Percentiles rank a stretch among this genome's conserved stretches.
Conservation (phyloP, 192 early-diverging fungal genomes). For the Jimgerdemannia flammicorona region DNA sequence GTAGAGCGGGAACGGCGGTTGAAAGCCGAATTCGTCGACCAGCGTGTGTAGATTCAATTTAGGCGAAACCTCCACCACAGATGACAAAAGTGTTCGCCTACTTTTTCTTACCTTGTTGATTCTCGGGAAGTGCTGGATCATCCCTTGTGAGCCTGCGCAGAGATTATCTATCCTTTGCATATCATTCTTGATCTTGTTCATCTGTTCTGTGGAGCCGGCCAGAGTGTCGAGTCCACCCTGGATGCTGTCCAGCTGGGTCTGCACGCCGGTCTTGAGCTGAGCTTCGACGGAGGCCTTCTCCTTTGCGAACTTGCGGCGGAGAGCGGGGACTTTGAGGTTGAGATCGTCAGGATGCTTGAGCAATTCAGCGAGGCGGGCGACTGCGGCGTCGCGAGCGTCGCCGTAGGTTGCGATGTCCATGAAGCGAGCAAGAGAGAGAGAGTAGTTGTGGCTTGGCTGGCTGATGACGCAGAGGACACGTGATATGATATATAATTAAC, state of each 20-base stretch:
- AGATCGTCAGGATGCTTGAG: constrained; percentile 95
- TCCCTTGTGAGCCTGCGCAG: constrained; percentile 79
- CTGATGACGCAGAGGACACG: no score
- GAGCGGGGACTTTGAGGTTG: constrained; percentile 70
- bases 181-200: constrained; percentile 59
- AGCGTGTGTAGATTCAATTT: background rate
- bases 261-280: constrained; percentile 92
- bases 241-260: constrained; percentile 87
- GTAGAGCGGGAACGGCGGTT: background rate
- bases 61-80: background rate
- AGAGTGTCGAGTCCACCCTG: constrained; percentile 85
- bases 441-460: background rate
- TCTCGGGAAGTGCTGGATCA: constrained; percentile 86
- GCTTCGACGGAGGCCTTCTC: constrained; percentile 93
- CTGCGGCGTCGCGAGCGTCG: constrained; percentile 67
- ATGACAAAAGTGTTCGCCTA: background rate
- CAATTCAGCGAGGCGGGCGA: constrained; percentile 77
- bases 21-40: background rate
- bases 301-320: constrained; percentile 80
- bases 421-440: background rate
- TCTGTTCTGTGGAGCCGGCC: constrained; percentile 58
- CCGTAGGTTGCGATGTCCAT: constrained; percentile 10
- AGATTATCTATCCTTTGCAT: constrained; percentile 84
- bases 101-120: constrained; percentile 71
- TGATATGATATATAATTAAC: no score